Conservation (phyloP, 2,329 filamentous ascomycete genomes). For the Epichloe hybrida region DNA sequence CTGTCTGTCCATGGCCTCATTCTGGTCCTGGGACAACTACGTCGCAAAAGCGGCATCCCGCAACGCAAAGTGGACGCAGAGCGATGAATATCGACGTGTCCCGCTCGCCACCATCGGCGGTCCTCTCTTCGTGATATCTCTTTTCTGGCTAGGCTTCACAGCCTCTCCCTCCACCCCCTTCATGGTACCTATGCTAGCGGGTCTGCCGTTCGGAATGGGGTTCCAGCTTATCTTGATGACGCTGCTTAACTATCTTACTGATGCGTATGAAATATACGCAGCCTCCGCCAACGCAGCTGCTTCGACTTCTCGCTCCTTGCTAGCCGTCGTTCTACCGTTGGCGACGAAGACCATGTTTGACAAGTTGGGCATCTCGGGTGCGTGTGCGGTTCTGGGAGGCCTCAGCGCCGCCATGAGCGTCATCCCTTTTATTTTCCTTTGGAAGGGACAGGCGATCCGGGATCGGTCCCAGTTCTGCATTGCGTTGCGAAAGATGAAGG, state of each 20-base stretch:
- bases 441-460: conserved; percentile 41
- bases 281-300: conserved; percentile 68
- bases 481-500: conserved; percentile 35
- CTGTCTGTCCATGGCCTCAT: conserved; percentile 42
- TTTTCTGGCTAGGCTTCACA: conserved; percentile 52
- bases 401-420: conserved; percentile 35
- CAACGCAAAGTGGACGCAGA: conserved; percentile 40
- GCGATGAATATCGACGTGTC: conserved; percentile 55
- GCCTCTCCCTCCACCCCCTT: conserved; percentile 34
- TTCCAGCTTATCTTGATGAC: conserved; percentile 52
- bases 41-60: conserved; percentile 37
- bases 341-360: conserved; percentile 37
- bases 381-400: conserved; percentile 39
- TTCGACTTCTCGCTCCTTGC: conserved; percentile 89
- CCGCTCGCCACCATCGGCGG: conserved; percentile 60
- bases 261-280: conserved; percentile 54
- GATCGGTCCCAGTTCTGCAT: conserved; percentile 48
- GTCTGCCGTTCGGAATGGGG: conserved; percentile 47
- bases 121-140: conserved; percentile 41
- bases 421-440: conserved; percentile 40
- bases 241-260: conserved; percentile 50
- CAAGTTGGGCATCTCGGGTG: conserved; percentile 32
- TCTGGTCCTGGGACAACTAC: conserved; percentile 50
- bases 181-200: conserved; percentile 44
- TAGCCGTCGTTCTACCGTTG: conserved; percentile 58